phyloP scores from a whole-genome alignment of 257 asterid genomes.

The Forsythia suspensa region DNA sequence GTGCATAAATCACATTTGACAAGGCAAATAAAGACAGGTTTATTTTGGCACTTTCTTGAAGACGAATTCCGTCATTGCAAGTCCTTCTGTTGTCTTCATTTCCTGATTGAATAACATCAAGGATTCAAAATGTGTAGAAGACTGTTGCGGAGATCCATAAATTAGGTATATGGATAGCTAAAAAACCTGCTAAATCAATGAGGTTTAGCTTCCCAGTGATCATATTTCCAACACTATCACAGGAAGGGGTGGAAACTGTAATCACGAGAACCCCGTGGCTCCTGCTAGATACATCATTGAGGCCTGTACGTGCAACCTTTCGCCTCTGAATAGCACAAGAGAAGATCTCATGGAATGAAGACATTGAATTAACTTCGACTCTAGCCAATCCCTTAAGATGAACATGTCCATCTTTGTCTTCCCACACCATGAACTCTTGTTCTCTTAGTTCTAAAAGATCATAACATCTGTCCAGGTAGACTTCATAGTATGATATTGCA shows the following conservation, averaged over 20 bases:
- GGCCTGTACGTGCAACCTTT: slow-evolving; percentile 70
- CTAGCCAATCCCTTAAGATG: slow-evolving; percentile 85
- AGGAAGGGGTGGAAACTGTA: slow-evolving; percentile 43
- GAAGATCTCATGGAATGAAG: slow-evolving; percentile 58
- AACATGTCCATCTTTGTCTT: slow-evolving; percentile 63
- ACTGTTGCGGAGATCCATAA: slow-evolving; percentile 8
- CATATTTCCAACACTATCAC: slow-evolving; percentile 30
- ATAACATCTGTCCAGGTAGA: slow-evolving; percentile 79
- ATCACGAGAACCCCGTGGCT: slow-evolving; percentile 83
- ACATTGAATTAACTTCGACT: slow-evolving; percentile 47
- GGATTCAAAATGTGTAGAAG: slow-evolving; percentile 10
- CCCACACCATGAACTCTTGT: slow-evolving; percentile 67
- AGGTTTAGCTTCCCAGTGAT: slow-evolving; percentile 80
- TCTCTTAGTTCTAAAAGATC: slow-evolving; percentile 74
- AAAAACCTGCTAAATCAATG: slow-evolving; percentile 90
- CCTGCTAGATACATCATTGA: slow-evolving; percentile 85
- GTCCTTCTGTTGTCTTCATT: slow-evolving; percentile 85
- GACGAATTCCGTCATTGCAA: slow-evolving; percentile 81
- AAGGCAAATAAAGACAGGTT: slow-evolving; percentile 88
- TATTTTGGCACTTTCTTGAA: slow-evolving; percentile 89
- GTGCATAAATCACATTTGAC: slow-evolving; percentile 84
- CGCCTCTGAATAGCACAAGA: slow-evolving; percentile 66
- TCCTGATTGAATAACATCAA: slow-evolving; percentile 40
- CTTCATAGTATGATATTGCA: slow-evolving; percentile 76
- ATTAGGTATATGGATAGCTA: not conserved